A percentile compares a stretch with the other conserved stretches of the same genome.
Conservation (phyloP, 2,329 filamentous ascomycete genomes). For the Pseudocercospora ulei region DNA sequence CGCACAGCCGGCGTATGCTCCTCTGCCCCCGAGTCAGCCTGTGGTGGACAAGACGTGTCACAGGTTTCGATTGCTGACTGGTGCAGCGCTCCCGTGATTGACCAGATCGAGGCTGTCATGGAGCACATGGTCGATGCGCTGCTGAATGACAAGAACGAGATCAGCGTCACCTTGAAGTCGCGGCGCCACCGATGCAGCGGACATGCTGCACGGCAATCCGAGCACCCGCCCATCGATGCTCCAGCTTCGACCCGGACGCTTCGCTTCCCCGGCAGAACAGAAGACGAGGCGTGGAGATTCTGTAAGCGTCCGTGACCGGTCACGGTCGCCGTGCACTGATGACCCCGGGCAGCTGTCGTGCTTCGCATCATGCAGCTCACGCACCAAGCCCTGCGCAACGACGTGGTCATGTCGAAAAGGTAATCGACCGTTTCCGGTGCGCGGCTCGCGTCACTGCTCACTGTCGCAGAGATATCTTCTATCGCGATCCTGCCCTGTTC, state of each 20-base stretch:
- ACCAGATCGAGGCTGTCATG: slow-evolving; percentile 49
- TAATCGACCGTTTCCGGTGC: slow-evolving; percentile 23
- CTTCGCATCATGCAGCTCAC: slow-evolving; percentile 50
- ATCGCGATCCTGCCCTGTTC: slow-evolving; percentile 65
- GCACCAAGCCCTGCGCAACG: slow-evolving; percentile 43
- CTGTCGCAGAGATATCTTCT: slow-evolving; percentile 61
- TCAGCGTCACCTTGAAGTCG: slow-evolving; percentile 45
- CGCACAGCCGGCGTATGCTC: no score
- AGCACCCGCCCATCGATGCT: not conserved
- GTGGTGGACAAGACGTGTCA: slow-evolving; percentile 5
- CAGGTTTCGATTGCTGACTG: slow-evolving; percentile 13
- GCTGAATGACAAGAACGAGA: slow-evolving; percentile 36
- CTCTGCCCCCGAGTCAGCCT: not conserved
- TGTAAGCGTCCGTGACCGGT: slow-evolving; percentile 32
- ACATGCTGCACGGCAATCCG: no score
- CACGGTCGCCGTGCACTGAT: slow-evolving; percentile 6
- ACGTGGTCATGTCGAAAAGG: slow-evolving; percentile 49
- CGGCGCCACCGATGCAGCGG: slow-evolving; percentile 8
- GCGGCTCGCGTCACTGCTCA: slow-evolving; percentile 13
- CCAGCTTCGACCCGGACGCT: slow-evolving; percentile 25
- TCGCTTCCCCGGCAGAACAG: slow-evolving; percentile 48
- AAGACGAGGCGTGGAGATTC: slow-evolving; percentile 51
- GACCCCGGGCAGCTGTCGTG: slow-evolving; percentile 41
- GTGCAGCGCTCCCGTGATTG: slow-evolving; percentile 35
- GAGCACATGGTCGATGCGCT: slow-evolving; percentile 46